These are phyloP conservation scores for Mycocentrospora acerina DNA, from an alignment of 2,329 filamentous ascomycete genomes.

Conservation along the genomic window DNA sequence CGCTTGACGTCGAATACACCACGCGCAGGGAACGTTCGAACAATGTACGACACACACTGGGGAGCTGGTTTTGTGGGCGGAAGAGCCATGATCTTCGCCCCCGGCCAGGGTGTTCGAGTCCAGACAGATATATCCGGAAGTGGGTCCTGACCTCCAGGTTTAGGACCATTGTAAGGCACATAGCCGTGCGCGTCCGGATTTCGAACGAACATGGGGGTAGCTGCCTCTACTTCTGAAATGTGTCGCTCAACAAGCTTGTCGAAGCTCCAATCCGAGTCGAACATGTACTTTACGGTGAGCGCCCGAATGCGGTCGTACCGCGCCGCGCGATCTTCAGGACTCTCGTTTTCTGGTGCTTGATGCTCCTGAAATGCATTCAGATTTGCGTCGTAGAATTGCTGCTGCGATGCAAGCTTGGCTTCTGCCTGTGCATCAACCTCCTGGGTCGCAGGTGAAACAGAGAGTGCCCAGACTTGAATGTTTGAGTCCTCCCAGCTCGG, in stretches of 20 bases:
- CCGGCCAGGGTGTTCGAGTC: constrained; percentile 78
- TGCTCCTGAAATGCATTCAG: constrained; percentile 37
- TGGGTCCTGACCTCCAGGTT: constrained; percentile 53
- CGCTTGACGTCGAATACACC: constrained; percentile 74
- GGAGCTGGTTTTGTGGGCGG: constrained; percentile 67
- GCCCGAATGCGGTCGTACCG: constrained; percentile 57
- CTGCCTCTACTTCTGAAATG: constrained; percentile 66
- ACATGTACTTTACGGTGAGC: constrained; percentile 72
- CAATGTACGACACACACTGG: constrained; percentile 81
- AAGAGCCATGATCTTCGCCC: constrained; percentile 62
- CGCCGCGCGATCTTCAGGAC: constrained; percentile 37
- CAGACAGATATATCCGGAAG: constrained; percentile 70
- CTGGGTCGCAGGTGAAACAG: constrained; percentile 48
- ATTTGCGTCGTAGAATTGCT: constrained; percentile 22
- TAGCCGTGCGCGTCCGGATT: constrained; percentile 63
- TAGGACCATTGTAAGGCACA: constrained; percentile 69
- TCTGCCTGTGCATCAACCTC: constrained; percentile 13
- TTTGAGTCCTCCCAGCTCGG: constrained; percentile 76
- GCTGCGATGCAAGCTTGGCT: constrained; percentile 22
- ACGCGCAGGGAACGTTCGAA: constrained; percentile 72
- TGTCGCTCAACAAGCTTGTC: constrained; percentile 69
- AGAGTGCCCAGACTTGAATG: constrained; percentile 83
- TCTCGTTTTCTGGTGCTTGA: constrained; percentile 29
- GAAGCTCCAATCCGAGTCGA: constrained; percentile 72
- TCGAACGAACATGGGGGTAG: constrained; percentile 69